Evolutionary conservation across 192 early-diverging fungal species (phyloP), one percentile per base, ranked within the genome.

Genomic region (Coemansia sp.): DNA sequence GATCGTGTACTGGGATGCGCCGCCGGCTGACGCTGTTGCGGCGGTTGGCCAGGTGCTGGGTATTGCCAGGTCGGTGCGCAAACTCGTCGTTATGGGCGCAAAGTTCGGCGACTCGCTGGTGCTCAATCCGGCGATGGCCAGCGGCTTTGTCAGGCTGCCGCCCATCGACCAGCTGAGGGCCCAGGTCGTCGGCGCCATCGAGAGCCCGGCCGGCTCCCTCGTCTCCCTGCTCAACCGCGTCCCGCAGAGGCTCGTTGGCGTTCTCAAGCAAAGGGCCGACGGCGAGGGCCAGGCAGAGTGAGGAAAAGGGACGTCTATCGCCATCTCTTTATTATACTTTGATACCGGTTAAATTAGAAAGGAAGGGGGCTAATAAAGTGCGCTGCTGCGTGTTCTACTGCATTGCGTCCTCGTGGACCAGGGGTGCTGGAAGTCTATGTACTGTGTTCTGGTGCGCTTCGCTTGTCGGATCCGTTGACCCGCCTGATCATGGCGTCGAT

Each of bases 211-310:
- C 1, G 71, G 74, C 44, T 62, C 67, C 59, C 60, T 83, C 19
- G 57, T 68, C 0, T 64, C 70, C 2, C 50, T 76, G 25, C 70
- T 81, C 6, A 60, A 67, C 41, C 73, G 79, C 16, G 61, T 72
- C n/a, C 79, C 79, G 7, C 79, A 81, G 74, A 63, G 79, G 5
- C 74, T 81, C 13, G 79, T 75, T 14, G 70, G 70, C 20, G 70
- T 81, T 22, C 70, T 81, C 8, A 56, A 75, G 65, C 79, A 81
- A 54, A 75, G 64, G 61, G 74, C 69, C 25, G 68, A 69, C 14
- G 61, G 43, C 42, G 54, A 71, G 67, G 63, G 17, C 50, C 40
- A 65, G 48, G 41, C 17, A 8, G 25, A 59, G 38, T 17, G 39
- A 41, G 16, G 16, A 20, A 61, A 61, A 53, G 43, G 43, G 38